Conservation (phyloP, 139 green algal genomes). For the Picochlorum costavermella region DNA sequence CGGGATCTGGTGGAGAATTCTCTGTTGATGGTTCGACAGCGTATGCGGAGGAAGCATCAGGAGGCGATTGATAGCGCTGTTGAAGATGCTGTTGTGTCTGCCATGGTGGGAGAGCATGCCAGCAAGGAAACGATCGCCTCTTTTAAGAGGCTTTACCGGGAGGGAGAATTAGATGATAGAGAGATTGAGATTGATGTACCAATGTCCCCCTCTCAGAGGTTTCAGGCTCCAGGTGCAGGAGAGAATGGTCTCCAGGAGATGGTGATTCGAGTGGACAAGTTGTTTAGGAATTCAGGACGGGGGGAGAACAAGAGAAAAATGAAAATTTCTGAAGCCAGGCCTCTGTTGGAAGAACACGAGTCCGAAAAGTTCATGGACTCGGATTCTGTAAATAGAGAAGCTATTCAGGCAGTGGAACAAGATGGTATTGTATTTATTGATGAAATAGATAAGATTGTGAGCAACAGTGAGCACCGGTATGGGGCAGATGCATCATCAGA, state of each 20-base stretch:
- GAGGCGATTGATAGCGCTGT: slow-evolving; percentile 37
- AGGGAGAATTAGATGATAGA: slow-evolving; percentile 59
- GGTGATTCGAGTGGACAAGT: slow-evolving; percentile 43
- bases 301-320: slow-evolving; percentile 31
- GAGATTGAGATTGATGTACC: slow-evolving; percentile 61
- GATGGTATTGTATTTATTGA: slow-evolving; percentile 95
- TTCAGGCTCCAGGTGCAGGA: neutral
- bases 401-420: slow-evolving; percentile 53
- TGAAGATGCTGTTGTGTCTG: slow-evolving; percentile 54
- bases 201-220: neutral
- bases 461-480: slow-evolving; percentile 44
- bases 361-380: slow-evolving; percentile 63
- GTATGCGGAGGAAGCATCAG: slow-evolving; percentile 18
- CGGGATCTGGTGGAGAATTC: slow-evolving; percentile 83
- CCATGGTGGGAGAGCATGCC: slow-evolving; percentile 31
- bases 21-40: slow-evolving; percentile 58
- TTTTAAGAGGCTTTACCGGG: slow-evolving; percentile 41
- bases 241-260: slow-evolving; percentile 29
- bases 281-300: slow-evolving; percentile 18
- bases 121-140: slow-evolving; percentile 17
- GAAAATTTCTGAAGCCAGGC: slow-evolving; percentile 57
- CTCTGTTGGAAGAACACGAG: slow-evolving; percentile 69
- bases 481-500: slow-evolving; percentile 45
- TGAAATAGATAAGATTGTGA: slow-evolving; percentile 97
- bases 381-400: slow-evolving; percentile 63